Conservation (phyloP, 2,329 filamentous ascomycete genomes). For the Pseudogymnoascus sp. region DNA sequence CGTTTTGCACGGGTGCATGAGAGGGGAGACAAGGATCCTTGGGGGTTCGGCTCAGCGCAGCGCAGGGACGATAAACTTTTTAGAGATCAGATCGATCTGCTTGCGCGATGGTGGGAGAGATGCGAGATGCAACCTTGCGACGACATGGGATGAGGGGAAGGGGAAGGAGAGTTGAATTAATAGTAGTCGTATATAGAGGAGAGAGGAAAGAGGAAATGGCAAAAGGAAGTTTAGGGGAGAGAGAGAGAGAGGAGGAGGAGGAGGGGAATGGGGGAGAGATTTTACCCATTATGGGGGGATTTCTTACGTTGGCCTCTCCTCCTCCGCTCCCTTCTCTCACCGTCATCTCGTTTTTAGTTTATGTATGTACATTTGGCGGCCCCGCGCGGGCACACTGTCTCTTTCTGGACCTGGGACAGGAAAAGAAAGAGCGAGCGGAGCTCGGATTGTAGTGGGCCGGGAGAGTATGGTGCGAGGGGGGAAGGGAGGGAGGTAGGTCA, state of each 20-base stretch:
- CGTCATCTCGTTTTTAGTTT: neutral
- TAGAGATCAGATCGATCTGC: neutral
- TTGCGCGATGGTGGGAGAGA: neutral
- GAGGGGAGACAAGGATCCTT: neutral
- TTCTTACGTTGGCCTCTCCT: neutral
- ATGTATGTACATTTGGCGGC: neutral
- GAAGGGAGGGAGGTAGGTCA: neutral
- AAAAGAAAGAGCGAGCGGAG: conserved; percentile 1
- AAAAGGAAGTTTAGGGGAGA: neutral
- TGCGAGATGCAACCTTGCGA: neutral
- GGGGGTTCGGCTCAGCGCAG: neutral
- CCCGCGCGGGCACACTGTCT: neutral
- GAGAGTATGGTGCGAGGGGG: neutral
- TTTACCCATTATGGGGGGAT: neutral
- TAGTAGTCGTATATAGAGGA: neutral
- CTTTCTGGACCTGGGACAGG: neutral
- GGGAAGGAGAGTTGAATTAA: neutral
- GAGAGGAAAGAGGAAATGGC: neutral
- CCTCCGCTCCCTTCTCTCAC: neutral
- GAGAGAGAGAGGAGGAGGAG: neutral
- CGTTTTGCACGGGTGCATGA: conserved; percentile 4
- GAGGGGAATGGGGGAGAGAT: neutral
- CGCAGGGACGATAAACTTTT: conserved; percentile 1
- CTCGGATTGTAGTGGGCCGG: conserved; percentile 1
- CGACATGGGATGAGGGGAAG: neutral